Evolutionary conservation across 495 filamentous ascomycete genomes (phyloP), one percentile per base, ranked within the genome.

Genomic region (Annulohypoxylon bovei): DNA sequence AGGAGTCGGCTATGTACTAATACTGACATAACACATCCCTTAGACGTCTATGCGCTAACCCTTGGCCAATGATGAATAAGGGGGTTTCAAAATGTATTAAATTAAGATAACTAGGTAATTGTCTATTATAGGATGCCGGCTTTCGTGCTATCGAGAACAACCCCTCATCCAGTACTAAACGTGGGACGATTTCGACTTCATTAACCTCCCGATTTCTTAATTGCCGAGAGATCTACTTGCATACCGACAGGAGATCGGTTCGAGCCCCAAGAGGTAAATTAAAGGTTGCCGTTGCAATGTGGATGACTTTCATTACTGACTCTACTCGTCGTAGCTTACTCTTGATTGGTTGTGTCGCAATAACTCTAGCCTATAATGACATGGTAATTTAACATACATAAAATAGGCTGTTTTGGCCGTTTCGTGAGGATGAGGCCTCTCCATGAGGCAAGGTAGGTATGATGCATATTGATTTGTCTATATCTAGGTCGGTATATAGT

Each of bases 391-490:
- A 52, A 27, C 23, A 62, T 52, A 30, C 35, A 12, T 1, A 63
- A 54, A 67, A 66, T 53, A 67, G 68, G 50, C 68, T 71, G 58
- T 67, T 66, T 52, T 50, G 35, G 44, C 27, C 27, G 25, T 55
- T 27, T 23, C 46, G 27, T n/a, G 35, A 54, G 11, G 30, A 16
- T 4, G 56, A 56, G 16, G 4, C 12, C 37, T 35, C 42, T 32
- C 27, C 56, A 25, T 12, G 28, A 47, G n/a, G n/a, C n/a, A n/a
- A n/a, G n/a, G n/a, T 23, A 32, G 14, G 20, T n/a, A 30, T 32
- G 14, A 32, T 58, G 58, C 9, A 16, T 27, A 42, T 22, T 39
- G 32, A 35, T 14, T 12, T 35, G 50, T 53, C 4, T 9, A 2
- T 33, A 32, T 42, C 28, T 67, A 37, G 14, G 0, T 33, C n/a